Evolutionary conservation across 2,329 filamentous ascomycete species (phyloP).

Genomic region (Penicillium paneum): DNA sequence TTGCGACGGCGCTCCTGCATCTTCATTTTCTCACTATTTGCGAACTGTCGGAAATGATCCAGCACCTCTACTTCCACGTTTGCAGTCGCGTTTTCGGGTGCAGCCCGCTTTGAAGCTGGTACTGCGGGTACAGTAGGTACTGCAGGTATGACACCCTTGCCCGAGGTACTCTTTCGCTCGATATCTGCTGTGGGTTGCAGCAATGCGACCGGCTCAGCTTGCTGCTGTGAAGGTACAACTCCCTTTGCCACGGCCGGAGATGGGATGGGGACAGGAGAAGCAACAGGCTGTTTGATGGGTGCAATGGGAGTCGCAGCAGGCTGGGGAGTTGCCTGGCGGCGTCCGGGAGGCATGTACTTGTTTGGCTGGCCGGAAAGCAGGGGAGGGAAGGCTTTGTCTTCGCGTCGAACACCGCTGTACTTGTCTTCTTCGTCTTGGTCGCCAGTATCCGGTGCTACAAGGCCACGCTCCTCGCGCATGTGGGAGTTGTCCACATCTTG

Average conservation of each 20-base stretch:
- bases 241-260: slow-evolving; percentile 30
- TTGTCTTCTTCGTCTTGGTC: slow-evolving; percentile 88
- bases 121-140: slow-evolving; percentile 47
- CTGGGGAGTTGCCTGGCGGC: slow-evolving; percentile 72
- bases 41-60: slow-evolving; percentile 63
- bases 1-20: slow-evolving; percentile 57
- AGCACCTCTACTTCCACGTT: slow-evolving; percentile 61
- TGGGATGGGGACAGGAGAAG: slow-evolving; percentile 37
- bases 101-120: slow-evolving; percentile 28
- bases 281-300: slow-evolving; percentile 76
- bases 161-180: slow-evolving; percentile 25
- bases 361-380: slow-evolving; percentile 58
- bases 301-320: slow-evolving; percentile 73
- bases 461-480: slow-evolving; percentile 81
- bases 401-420: slow-evolving; percentile 88
- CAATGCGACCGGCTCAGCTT: slow-evolving; percentile 19
- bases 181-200: slow-evolving; percentile 23
- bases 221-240: slow-evolving; percentile 20
- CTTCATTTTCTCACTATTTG: slow-evolving; percentile 59
- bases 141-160: slow-evolving; percentile 17
- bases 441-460: slow-evolving; percentile 62
- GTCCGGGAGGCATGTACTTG: slow-evolving; percentile 88
- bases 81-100: slow-evolving; percentile 54
- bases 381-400: slow-evolving; percentile 60
- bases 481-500: slow-evolving; percentile 72